Percentiles rank a stretch among this genome's conserved stretches.
Conservation (phyloP, 371 early-diverging fungal species). For the Mucor irregularis region DNA sequence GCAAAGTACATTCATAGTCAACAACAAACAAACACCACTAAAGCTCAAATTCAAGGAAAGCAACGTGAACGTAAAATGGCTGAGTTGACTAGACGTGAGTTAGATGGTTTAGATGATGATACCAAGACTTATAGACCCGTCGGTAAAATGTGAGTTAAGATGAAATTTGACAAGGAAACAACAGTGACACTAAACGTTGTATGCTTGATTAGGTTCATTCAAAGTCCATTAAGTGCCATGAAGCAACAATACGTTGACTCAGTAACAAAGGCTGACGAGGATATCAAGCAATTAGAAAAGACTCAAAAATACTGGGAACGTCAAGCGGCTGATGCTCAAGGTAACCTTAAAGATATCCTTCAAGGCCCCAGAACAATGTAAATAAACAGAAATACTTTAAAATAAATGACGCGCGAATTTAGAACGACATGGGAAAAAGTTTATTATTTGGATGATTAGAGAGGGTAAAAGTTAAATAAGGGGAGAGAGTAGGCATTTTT, state of each 20-base stretch:
- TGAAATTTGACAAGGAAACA: background rate
- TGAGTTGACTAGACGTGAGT: conserved; percentile 72
- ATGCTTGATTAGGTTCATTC: conserved; percentile 55
- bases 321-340: conserved; percentile 65
- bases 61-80: conserved; percentile 74
- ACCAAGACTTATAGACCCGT: conserved; percentile 73
- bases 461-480: too few species aligned
- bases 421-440: background rate
- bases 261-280: conserved; percentile 48
- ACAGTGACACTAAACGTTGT: background rate
- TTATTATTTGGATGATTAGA: background rate
- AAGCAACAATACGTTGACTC: conserved; percentile 55
- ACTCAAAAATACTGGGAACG: conserved; percentile 77
- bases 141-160: conserved; percentile 75
- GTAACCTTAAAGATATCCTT: conserved; percentile 68
- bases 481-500: background rate
- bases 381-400: conserved; percentile 5
- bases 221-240: conserved; percentile 58
- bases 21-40: conserved; percentile 65
- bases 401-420: background rate
- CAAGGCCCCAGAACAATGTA: conserved; percentile 45
- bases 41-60: conserved; percentile 68
- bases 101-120: conserved; percentile 56
- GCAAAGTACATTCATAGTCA: conserved; percentile 60
- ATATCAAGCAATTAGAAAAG: conserved; percentile 67